phyloP scores from a whole-genome alignment of 306 rosid genomes.

The Quercus alba region DNA sequence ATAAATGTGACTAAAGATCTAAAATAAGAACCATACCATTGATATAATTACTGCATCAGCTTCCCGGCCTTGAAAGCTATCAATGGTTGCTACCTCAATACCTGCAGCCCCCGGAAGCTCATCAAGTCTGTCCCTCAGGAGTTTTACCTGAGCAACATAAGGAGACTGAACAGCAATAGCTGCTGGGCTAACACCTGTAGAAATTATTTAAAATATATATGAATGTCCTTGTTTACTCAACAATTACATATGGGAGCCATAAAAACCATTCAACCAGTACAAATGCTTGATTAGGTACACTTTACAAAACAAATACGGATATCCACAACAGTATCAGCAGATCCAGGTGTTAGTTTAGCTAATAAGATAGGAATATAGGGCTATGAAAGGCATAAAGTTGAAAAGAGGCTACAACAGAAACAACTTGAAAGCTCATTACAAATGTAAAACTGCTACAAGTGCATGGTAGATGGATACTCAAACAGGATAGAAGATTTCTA shows the following conservation, averaged over 20 bases:
- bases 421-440: not conserved
- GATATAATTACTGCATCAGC: slow-evolving; percentile 90
- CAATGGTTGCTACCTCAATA: slow-evolving; percentile 79
- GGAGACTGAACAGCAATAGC: slow-evolving; percentile 86
- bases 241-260: not conserved
- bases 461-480: not conserved
- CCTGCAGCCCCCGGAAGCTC: slow-evolving; percentile 63
- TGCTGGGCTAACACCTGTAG: slow-evolving; percentile 61
- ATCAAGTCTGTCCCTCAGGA: slow-evolving; percentile 76
- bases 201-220: slow-evolving; percentile 19
- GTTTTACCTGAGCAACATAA: slow-evolving; percentile 88
- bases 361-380: not conserved
- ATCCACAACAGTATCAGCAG: not conserved
- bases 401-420: not conserved
- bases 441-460: not conserved
- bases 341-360: not conserved
- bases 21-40: slow-evolving; percentile 49
- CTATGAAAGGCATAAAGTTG: not conserved
- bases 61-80: slow-evolving; percentile 91
- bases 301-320: not conserved
- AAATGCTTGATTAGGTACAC: not conserved
- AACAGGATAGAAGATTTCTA: not conserved
- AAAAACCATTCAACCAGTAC: not conserved
- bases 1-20: not conserved
- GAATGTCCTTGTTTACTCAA: not conserved